Percentiles rank a stretch among this genome's conserved stretches.
Evolutionary conservation across 2,329 filamentous ascomycete species (phyloP).

Genomic region (Claviceps quebecensis): DNA sequence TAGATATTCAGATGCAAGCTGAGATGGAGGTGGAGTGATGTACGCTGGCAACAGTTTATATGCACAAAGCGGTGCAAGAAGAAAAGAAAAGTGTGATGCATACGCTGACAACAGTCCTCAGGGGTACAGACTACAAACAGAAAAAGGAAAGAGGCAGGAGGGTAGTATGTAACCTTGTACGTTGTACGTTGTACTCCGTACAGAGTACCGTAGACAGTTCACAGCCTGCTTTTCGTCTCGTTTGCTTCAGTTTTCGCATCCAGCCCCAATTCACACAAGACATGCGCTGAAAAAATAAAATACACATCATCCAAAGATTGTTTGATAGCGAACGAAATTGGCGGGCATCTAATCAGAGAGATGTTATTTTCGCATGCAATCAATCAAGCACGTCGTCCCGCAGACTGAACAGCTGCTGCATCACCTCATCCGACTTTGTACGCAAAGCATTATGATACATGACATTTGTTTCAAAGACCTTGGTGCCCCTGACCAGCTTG

Average conservation of each 20-base stretch:
- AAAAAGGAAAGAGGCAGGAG: no score
- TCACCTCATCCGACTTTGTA: conserved; percentile 58
- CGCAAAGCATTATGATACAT: conserved; percentile 80
- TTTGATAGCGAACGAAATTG: no score
- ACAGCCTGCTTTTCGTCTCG: not conserved
- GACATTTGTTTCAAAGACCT: conserved; percentile 71
- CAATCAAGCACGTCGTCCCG: conserved; percentile 54
- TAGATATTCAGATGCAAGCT: conserved; percentile 37
- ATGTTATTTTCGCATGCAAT: not conserved
- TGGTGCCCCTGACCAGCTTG: conserved; percentile 57
- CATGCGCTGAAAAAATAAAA: no score
- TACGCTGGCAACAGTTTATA: not conserved
- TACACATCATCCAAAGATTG: no score
- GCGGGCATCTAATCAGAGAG: not conserved
- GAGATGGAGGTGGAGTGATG: conserved; percentile 31
- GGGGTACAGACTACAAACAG: no score
- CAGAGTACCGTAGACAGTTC: not conserved
- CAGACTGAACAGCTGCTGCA: conserved; percentile 61
- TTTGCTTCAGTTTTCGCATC: not conserved
- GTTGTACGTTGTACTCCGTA: no score
- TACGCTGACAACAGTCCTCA: no score
- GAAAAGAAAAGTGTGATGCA: not conserved
- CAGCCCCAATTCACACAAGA: not conserved
- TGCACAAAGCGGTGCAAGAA: not conserved
- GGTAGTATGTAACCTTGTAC: no score